Evolutionary conservation across 768 basidiomycete species (phyloP).

Genomic region (Jaapia argillacea): DNA sequence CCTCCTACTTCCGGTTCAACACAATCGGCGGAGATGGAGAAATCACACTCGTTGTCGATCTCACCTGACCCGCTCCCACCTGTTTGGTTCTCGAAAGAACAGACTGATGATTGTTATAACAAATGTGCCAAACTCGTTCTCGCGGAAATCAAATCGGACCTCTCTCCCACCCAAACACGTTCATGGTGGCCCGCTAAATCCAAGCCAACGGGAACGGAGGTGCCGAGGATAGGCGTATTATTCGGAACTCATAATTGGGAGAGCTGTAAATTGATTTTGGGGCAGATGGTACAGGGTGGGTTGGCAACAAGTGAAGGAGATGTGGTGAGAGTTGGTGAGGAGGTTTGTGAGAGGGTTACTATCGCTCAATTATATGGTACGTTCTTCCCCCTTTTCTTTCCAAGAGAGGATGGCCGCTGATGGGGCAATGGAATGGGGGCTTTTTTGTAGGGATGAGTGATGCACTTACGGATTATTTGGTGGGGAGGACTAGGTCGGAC

Average conservation of each 20-base stretch:
- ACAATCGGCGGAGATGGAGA: neutral
- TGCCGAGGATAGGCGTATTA: conserved; percentile 48
- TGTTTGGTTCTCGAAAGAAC: conserved; percentile 57
- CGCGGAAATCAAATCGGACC: conserved; percentile 41
- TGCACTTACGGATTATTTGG: conserved; percentile 64
- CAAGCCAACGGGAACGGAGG: conserved; percentile 5
- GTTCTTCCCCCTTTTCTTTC: conserved; percentile 9
- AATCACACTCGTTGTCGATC: conserved; percentile 27
- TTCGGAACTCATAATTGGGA: conserved; percentile 86
- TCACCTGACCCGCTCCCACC: conserved; percentile 52
- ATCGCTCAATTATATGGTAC: conserved; percentile 81
- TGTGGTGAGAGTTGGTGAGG: conserved; percentile 33
- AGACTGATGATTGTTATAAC: conserved; percentile 72
- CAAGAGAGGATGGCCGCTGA: conserved; percentile 1
- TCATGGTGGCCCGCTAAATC: conserved; percentile 1
- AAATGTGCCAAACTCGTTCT: conserved; percentile 49
- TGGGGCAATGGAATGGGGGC: no score
- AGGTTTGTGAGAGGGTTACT: conserved; percentile 54
- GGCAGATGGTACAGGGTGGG: conserved; percentile 44
- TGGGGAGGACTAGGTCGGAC: conserved; percentile 34
- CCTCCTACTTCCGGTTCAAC: conserved; percentile 12
- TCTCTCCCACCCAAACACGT: no score
- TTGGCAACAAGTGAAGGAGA: conserved; percentile 30
- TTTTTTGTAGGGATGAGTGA: conserved; percentile 71
- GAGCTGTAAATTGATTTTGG: conserved; percentile 52